These are phyloP conservation scores for Zasmidium angulare DNA, from an alignment of 2,329 filamentous ascomycete species.

Conservation along the genomic window DNA sequence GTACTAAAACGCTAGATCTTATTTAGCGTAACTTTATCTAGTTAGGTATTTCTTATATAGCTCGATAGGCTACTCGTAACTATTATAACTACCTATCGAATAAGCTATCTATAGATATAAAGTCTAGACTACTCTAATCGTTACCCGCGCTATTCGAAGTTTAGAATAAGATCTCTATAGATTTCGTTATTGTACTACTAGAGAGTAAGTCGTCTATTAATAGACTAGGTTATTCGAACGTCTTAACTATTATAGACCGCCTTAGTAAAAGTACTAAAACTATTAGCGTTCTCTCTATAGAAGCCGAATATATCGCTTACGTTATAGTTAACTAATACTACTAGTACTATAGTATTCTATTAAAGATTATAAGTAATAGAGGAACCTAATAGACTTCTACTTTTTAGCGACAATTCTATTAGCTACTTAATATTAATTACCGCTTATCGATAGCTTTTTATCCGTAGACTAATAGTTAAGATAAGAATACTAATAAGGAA, in stretches of 20 bases:
- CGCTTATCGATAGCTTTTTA: too few species aligned
- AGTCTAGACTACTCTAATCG: not conserved
- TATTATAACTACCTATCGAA: not conserved
- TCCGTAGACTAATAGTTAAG: too few species aligned
- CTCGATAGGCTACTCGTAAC: not conserved
- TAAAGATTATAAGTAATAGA: not conserved
- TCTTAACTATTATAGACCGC: too few species aligned
- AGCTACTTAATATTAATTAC: too few species aligned
- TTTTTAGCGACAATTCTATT: too few species aligned
- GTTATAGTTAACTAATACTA: not conserved
- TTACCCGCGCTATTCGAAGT: not conserved
- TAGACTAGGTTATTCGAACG: not conserved
- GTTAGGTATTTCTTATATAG: not conserved
- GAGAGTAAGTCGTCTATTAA: not conserved
- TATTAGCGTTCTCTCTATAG: not conserved
- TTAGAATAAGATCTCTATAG: not conserved
- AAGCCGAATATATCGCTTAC: not conserved
- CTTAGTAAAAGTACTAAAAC: too few species aligned
- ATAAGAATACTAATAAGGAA: too few species aligned
- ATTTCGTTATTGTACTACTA: not conserved
- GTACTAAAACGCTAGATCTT: not conserved
- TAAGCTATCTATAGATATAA: not conserved
- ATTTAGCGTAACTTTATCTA: not conserved
- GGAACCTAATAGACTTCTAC: not conserved
- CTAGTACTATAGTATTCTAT: not conserved